Evolutionary conservation across 345 rosid species (phyloP).

Genomic region (Boechera stricta): DNA sequence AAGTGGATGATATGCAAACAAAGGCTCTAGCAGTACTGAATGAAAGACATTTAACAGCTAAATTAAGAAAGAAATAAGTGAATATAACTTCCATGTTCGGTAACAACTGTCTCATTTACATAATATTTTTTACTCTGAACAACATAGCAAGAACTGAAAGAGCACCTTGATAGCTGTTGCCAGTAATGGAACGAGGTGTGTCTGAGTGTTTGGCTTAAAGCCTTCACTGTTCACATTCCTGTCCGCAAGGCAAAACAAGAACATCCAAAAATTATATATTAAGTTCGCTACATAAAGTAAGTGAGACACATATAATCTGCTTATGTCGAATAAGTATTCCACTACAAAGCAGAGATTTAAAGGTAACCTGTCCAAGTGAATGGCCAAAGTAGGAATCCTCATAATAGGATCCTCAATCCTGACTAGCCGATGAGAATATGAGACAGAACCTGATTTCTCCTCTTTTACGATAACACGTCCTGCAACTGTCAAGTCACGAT

Average conservation of each 20-base stretch:
- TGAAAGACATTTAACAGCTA: neutral
- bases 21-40: neutral
- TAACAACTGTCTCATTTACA: too few species aligned
- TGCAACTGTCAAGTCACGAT: constrained; percentile 94
- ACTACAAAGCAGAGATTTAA: neutral
- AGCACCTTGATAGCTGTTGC: constrained; percentile 90
- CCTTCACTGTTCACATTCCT: constrained; percentile 86
- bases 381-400: constrained; percentile 94
- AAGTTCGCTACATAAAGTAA: neutral
- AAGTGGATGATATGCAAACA: constrained; percentile 4
- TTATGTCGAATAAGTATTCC: neutral
- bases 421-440: constrained; percentile 73
- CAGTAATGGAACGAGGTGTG: constrained; percentile 80
- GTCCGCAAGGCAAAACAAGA: constrained; percentile 30
- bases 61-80: too few species aligned
- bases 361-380: constrained; percentile 85
- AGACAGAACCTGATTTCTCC: constrained; percentile 59
- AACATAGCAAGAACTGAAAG: constrained; percentile 6
- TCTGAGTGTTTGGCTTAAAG: constrained; percentile 89
- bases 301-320: neutral
- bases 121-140: too few species aligned
- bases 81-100: too few species aligned
- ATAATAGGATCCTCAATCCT: constrained; percentile 85
- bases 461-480: constrained; percentile 81
- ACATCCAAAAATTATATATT: neutral